Evolutionary conservation across 2,329 filamentous ascomycete species (phyloP), one percentile per base, ranked within the genome.

Genomic region (Sclerotinia trifoliorum): DNA sequence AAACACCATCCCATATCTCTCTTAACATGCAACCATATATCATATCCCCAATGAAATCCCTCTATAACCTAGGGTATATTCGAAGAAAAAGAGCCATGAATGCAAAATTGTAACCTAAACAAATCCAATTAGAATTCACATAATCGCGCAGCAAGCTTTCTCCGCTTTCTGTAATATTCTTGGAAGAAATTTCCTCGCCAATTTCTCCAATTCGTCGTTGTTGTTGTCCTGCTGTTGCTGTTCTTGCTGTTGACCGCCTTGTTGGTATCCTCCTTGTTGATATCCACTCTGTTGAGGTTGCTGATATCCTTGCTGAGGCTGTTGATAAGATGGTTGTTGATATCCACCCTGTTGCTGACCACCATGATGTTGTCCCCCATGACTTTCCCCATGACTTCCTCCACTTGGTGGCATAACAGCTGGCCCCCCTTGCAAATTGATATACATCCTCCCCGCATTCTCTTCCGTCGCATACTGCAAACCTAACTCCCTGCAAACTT

Each of bases 391-490:
- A 52, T 84, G 79, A 21, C 11, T 46, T 42, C 42, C 39, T 46
- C 60, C 66, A 17, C 24, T 32, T 5, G 42, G 19, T 32, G 52
- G 51, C 2, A 42, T 46, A 32, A 61, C 26, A 3, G 86, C 88
- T 61, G 87, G 82, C 17, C 89, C 91, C 67, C 93, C 93, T 73
- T 90, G 87, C 71, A 98, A 82, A 77, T 97, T 91, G 70, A 98
- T 87, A 73, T 88, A 86, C 77, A 99, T 96, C 73, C 95, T 86
- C 79, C 92, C 84, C 80, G 94, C 92, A 26, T 98, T 83, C 67
- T 97, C 95, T 72, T 92, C 87, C 82, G 97, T 93, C 7, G 94
- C 95, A 79, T 91, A 97, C 75, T 93, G 86, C 66, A 99, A 83
- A 0, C 94, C 91, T 56, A 96, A 80, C 78, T 97, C 90, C 61